phyloP scores from a whole-genome alignment of 768 basidiomycete species.

The Mycena floridula region DNA sequence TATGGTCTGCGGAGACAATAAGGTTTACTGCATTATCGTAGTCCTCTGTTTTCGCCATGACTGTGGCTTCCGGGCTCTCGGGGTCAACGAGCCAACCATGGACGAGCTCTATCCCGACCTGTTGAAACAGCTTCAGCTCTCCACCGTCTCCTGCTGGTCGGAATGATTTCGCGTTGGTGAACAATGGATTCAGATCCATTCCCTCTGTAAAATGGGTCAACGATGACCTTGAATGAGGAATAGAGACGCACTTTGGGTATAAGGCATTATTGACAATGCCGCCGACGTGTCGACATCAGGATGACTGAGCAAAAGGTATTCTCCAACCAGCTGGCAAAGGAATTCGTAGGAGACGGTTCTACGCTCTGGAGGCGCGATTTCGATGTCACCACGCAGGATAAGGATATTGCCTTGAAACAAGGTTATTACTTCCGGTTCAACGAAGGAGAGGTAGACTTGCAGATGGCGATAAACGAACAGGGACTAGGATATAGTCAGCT shows the following conservation, averaged over 20 bases:
- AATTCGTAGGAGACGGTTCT: constrained; percentile 77
- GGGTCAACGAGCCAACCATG: constrained; percentile 90
- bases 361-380: constrained; percentile 61
- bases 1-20: constrained; percentile 76
- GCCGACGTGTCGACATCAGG: constrained; percentile 61
- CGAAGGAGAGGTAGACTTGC: constrained; percentile 26
- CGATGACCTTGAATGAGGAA: background rate
- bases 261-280: constrained; percentile 70
- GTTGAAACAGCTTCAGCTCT: constrained; percentile 81
- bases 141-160: constrained; percentile 60
- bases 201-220: constrained; percentile 45
- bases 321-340: constrained; percentile 77
- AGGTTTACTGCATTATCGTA: constrained; percentile 72
- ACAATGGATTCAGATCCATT: constrained; percentile 84
- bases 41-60: constrained; percentile 48
- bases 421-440: constrained; percentile 4
- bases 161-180: constrained; percentile 66
- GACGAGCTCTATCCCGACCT: constrained; percentile 73
- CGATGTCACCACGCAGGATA: constrained; percentile 76
- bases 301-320: constrained; percentile 62
- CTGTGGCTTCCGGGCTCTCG: constrained; percentile 48
- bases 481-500: constrained; percentile 49
- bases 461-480: constrained; percentile 88
- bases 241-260: constrained; percentile 59
- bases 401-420: constrained; percentile 70